Conservation (phyloP, 2,329 filamentous ascomycete species). For the Aspergillus udagawae region DNA sequence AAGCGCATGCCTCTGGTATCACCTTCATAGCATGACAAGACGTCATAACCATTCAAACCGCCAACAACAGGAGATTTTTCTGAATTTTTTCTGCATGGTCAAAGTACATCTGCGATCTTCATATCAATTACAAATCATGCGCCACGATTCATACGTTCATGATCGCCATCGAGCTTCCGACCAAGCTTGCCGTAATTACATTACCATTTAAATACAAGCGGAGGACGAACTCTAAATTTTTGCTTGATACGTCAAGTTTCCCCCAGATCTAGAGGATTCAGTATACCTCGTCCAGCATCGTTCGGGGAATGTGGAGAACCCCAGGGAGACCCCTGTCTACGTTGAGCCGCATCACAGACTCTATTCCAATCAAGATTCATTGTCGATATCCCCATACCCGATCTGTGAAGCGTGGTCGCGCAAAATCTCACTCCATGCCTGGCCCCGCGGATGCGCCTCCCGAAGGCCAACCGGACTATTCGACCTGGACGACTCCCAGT, state of each 20-base stretch:
- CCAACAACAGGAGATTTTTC: neutral
- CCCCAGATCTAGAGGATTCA: neutral
- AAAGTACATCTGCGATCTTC: neutral
- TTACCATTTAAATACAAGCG: neutral
- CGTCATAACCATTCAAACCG: neutral
- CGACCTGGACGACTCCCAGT: slow-evolving; percentile 63
- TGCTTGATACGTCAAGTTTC: neutral
- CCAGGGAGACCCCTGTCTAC: slow-evolving; percentile 11
- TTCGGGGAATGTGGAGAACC: slow-evolving; percentile 31
- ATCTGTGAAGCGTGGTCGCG: slow-evolving; percentile 12
- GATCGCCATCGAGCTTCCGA: neutral
- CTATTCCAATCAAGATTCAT: slow-evolving; percentile 5
- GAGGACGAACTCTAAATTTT: neutral
- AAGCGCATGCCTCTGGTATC: neutral
- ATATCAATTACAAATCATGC: neutral
- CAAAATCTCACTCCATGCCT: slow-evolving; percentile 20
- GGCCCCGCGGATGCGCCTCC: slow-evolving; percentile 12
- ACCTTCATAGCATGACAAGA: neutral
- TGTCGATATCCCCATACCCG: slow-evolving; percentile 6
- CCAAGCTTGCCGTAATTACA: neutral
- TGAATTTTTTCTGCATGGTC: too few species aligned
- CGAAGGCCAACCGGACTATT: slow-evolving; percentile 48
- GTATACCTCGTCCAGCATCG: slow-evolving; percentile 1
- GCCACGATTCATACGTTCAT: neutral
- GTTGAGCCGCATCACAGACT: slow-evolving; percentile 11